Conservation (phyloP, 2,329 filamentous ascomycete species). For the Alternaria triticina region DNA sequence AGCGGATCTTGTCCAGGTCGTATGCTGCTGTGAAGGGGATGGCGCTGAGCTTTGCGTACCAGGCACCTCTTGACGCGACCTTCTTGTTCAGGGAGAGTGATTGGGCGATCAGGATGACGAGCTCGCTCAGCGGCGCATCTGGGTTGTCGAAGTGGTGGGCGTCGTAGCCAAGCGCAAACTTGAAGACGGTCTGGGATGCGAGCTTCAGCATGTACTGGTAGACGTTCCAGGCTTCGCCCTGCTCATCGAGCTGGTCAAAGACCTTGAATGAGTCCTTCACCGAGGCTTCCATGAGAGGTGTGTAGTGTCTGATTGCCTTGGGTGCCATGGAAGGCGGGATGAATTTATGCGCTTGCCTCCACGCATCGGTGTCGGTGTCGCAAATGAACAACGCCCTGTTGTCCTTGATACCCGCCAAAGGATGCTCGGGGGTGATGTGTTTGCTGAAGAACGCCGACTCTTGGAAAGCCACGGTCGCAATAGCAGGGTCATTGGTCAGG, state of each 20-base stretch:
- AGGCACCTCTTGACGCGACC: constrained; percentile 12
- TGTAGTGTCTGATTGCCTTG: constrained; percentile 19
- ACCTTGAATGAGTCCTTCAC: constrained; percentile 21
- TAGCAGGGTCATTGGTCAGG: constrained; percentile 18
- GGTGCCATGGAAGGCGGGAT: constrained; percentile 19
- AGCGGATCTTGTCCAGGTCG: constrained; percentile 9
- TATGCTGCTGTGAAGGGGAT: constrained; percentile 13
- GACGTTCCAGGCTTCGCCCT: constrained; percentile 19
- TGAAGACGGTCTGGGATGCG: constrained; percentile 14
- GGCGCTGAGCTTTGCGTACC: constrained; percentile 16
- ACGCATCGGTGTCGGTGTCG: constrained; percentile 18
- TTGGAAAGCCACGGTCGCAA: constrained; percentile 15
- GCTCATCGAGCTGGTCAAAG: constrained; percentile 21
- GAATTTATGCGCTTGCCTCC: constrained; percentile 17
- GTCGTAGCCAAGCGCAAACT: constrained; percentile 17
- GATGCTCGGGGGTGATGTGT: constrained; percentile 13
- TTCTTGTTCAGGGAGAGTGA: constrained; percentile 19
- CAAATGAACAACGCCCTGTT: constrained; percentile 14
- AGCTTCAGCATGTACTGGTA: constrained; percentile 26
- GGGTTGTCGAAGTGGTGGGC: constrained; percentile 15
- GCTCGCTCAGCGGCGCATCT: constrained; percentile 9
- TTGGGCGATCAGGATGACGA: constrained; percentile 15
- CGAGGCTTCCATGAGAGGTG: constrained; percentile 14
- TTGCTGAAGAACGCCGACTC: constrained; percentile 21
- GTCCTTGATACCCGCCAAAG: constrained; percentile 14